Evolutionary conservation across 306 rosid species (phyloP).

Genomic region (Trifolium dubium): DNA sequence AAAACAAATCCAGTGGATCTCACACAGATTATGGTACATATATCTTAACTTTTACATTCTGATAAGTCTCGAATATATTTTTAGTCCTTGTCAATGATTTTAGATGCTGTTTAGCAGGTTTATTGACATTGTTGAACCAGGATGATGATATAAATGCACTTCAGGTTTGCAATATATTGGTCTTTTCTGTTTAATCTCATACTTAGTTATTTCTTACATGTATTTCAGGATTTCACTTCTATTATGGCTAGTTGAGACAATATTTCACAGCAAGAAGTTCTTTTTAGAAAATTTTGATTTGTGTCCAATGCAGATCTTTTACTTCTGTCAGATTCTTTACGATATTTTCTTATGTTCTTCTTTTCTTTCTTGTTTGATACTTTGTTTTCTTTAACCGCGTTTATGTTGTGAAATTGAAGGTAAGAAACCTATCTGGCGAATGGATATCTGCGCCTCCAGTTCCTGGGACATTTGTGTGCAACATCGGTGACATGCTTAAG

Average conservation of each 20-base stretch:
- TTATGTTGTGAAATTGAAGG: slow-evolving; percentile 56
- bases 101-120: slow-evolving; percentile 74
- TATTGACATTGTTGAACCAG: slow-evolving; percentile 88
- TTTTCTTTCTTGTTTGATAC: neutral
- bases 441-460: slow-evolving; percentile 96
- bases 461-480: slow-evolving; percentile 83
- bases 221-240: no score
- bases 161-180: slow-evolving; percentile 58
- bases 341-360: neutral
- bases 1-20: slow-evolving; percentile 73
- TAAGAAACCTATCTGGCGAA: slow-evolving; percentile 80
- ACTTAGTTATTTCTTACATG: no score
- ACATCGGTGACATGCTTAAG: slow-evolving; percentile 96
- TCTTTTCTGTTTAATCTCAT: no score
- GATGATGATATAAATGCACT: slow-evolving; percentile 85
- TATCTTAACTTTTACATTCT: slow-evolving; percentile 36
- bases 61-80: slow-evolving; percentile 17
- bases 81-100: no score
- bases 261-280: no score
- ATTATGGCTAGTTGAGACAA: no score
- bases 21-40: slow-evolving; percentile 84
- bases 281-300: no score
- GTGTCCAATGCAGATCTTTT: no score
- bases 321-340: neutral
- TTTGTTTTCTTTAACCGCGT: slow-evolving; percentile 1